Percentiles rank a stretch among this genome's conserved stretches.
Conservation (phyloP, 1,284 basidiomycete genomes). For the Austroboletus niveus region DNA sequence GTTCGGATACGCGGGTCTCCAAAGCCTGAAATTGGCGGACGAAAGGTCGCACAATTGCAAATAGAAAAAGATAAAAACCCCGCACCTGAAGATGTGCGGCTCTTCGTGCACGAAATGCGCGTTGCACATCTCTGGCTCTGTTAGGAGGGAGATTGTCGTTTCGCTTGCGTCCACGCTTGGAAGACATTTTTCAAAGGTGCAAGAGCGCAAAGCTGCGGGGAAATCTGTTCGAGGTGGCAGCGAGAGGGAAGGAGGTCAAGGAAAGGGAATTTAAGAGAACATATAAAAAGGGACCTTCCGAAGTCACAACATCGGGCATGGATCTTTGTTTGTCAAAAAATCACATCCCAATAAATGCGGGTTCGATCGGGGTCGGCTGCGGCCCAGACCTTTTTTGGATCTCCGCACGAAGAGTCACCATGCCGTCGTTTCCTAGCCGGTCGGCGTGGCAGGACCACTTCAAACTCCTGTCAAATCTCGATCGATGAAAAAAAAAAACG, state of each 20-base stretch:
- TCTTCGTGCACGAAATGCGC: conserved; percentile 87
- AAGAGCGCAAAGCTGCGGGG: conserved; percentile 5
- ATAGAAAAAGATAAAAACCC: conserved; percentile 35
- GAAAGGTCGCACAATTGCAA: conserved; percentile 39
- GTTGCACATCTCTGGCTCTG: conserved; percentile 87
- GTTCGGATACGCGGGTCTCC: conserved; percentile 77
- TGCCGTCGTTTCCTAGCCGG: conserved; percentile 25
- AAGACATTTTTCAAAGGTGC: conserved; percentile 54
- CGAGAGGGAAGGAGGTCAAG: conserved; percentile 30
- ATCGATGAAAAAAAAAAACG: conserved; percentile 7
- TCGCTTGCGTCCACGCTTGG: conserved; percentile 85
- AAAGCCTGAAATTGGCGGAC: conserved; percentile 56
- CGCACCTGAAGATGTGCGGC: conserved; percentile 83
- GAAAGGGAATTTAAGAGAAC: conserved; percentile 36
- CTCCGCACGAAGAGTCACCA: conserved; percentile 30
- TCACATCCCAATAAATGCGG: conserved; percentile 34
- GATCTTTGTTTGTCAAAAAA: conserved; percentile 38
- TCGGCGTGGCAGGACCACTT: conserved; percentile 9
- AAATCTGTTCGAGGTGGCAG: conserved; percentile 22
- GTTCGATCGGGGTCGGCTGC: conserved; percentile 40
- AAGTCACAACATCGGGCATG: conserved; percentile 31
- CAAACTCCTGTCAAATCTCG: conserved; percentile 22
- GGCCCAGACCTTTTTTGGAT: conserved; percentile 35
- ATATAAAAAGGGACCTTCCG: conserved; percentile 40
- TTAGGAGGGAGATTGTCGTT: conserved; percentile 92